phyloP scores from a whole-genome alignment of 2,329 filamentous ascomycete species.

The Tolypocladium endophyticum region DNA sequence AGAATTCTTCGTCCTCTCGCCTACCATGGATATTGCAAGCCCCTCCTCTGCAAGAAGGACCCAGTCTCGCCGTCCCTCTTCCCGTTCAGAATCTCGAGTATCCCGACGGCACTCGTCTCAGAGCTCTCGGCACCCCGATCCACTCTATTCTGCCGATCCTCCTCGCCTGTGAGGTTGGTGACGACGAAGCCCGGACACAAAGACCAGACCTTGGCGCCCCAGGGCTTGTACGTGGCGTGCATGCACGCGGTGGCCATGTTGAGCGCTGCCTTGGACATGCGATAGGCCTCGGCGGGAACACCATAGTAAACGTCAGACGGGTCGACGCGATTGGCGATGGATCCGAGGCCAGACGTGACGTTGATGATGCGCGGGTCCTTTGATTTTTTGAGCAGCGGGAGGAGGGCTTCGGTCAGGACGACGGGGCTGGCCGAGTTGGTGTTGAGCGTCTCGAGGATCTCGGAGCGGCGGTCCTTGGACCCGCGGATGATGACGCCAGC shows the following conservation, averaged over 20 bases:
- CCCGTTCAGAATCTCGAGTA: slow-evolving; percentile 5
- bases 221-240: slow-evolving; percentile 13
- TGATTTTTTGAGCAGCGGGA: slow-evolving; percentile 19
- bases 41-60: slow-evolving; percentile 1
- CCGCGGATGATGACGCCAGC: slow-evolving; percentile 47
- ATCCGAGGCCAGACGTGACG: slow-evolving; percentile 21
- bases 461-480: slow-evolving; percentile 16
- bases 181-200: slow-evolving; percentile 23
- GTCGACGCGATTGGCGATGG: slow-evolving; percentile 13
- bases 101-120: background rate
- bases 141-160: slow-evolving; percentile 1
- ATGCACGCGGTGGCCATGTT: slow-evolving; percentile 24
- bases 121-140: background rate
- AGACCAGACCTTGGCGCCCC: slow-evolving; percentile 19
- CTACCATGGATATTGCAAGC: background rate
- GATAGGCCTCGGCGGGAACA: slow-evolving; percentile 10
- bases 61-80: slow-evolving; percentile 7
- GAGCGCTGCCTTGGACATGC: slow-evolving; percentile 25
- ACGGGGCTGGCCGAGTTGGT: slow-evolving; percentile 20
- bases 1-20: background rate
- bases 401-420: slow-evolving; percentile 17
- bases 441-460: slow-evolving; percentile 29
- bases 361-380: slow-evolving; percentile 18
- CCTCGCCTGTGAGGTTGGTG: slow-evolving; percentile 17
- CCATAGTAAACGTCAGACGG: background rate